Percentiles rank a stretch among this genome's conserved stretches.
phyloP scores from a whole-genome alignment of 371 early-diverging fungal genomes.

The Mortierella sp. region DNA sequence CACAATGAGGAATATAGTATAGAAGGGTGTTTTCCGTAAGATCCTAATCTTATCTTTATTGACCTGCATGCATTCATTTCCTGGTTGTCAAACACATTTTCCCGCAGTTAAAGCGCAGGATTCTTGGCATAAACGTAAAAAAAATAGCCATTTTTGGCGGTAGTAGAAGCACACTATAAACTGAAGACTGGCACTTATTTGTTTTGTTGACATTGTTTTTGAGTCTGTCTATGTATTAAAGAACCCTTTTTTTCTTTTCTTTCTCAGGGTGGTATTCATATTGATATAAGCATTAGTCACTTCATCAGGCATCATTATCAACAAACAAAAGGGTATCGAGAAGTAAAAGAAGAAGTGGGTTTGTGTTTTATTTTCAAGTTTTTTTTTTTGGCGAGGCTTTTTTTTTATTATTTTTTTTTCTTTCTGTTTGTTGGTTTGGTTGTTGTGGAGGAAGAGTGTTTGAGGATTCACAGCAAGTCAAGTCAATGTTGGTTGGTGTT shows the following conservation, averaged over 20 bases:
- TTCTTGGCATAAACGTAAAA: not conserved
- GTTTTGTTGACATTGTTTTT: too few relatives aligned
- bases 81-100: not conserved
- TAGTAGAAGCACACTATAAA: not conserved
- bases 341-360: too few relatives aligned
- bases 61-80: not conserved
- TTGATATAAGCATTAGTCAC: not conserved
- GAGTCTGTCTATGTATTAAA: too few relatives aligned
- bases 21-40: too few relatives aligned
- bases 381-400: not conserved
- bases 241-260: not conserved
- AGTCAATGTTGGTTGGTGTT: not conserved
- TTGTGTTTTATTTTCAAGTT: slow-evolving; percentile 1
- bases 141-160: not conserved
- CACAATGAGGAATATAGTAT: too few relatives aligned
- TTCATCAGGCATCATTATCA: not conserved
- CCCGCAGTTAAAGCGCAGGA: not conserved
- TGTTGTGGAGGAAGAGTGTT: not conserved
- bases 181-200: not conserved
- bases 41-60: not conserved
- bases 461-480: not conserved
- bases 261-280: not conserved
- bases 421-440: not conserved
- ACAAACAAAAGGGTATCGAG: not conserved
- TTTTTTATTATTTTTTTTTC: slow-evolving; percentile 4